Evolutionary conservation across 345 rosid genomes (phyloP), one percentile per base, ranked within the genome.

Genomic region (Euphorbia lathyris): DNA sequence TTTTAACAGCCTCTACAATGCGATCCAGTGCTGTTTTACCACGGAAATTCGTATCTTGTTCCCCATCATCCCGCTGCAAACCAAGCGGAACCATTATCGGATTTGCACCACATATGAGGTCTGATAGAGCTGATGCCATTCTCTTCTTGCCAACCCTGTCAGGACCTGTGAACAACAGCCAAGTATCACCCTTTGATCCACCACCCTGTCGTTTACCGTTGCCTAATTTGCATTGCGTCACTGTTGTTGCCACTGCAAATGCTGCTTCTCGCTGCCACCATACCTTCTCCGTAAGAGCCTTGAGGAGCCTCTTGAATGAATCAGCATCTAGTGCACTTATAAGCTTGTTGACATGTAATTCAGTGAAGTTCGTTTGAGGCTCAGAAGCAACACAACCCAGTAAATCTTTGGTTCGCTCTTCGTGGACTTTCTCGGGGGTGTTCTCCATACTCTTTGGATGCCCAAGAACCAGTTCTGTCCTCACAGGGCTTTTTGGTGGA

Each of bases 191-290:
- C 74, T 81, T 88, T 1, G 94, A 67, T 64, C 79, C 83, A 9
- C 70, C 67, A 29, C 87, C 86, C 1, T 86, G 86, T 60, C 77
- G 65, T 77, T 85, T 95, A 45, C 93, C 84, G 56, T 80, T 85
- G 9, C 97, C 97, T 63, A 82, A 67, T 81, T 83, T 92, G 80
- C 91, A 85, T 72, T 84, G 87, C 0, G 88, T 85, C 65, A 92
- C 86, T 2, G 89, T 84, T 30, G 86, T 74, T n/a, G 98, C 96
- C 63, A 92, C 79, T 0, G 96, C 88, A 26, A 96, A 85, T 43
- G 99, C 92, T 30, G 99, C 98, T 23, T 95, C 98, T 22, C 72
- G 84, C 81, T 95, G 99, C 99, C 99, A 95, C 96, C 96, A 83
- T 25, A 87, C 96, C 74, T 83, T 87, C 72, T 88, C 94, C 0